Base-by-base conservation (phyloP, 371 early-diverging fungal genomes). In the Parasitella parasitica region DNA sequence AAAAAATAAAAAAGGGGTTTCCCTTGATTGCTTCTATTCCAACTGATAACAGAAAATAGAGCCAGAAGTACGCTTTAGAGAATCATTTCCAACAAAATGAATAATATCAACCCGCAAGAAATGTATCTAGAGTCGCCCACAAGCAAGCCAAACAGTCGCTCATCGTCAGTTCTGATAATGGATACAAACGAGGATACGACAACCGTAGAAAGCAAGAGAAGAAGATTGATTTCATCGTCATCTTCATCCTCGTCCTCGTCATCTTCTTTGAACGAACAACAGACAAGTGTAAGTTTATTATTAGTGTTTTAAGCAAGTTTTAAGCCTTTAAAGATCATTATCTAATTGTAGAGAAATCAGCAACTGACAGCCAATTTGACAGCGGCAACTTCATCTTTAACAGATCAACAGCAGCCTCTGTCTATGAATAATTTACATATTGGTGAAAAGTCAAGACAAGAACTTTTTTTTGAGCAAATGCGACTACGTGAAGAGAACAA, bases 71-170 rank as follows among this genome's bases (percentile, higher is more conserved):
- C 4, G 11, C 1, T 32, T 32, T 32, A 32, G 32, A 32, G 11
- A 2, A 32, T 32, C 32, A 32, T 32, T 32, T 32, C 11, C 4
- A 32, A n/a, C 4, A 32, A 32, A 32, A 32, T 32, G 32, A 43
- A 22, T 20, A 43, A 22, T 22, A 43, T 1, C 39, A 39, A 9
- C 6, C 6, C 22, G 2, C 20, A 7, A 43, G 43, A 20, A 18
- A 22, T 22, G 7, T 43, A 43, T 43, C 43, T 43, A 43, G 43
- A 50, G 6, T 50, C 30, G 28, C 22, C 43, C 2, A 20, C 43
- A 20, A 43, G 43, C 43, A 64, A 64, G 12, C 48, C 64, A 34
- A 64, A 64, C 18, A 58, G 59, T 37, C 52, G 54, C 7, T 54
- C 64, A 1, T 37, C 59, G 13, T 58, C 64, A 18, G 15, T 49